These are phyloP conservation scores for Mucor velutinosus DNA, from an alignment of 371 early-diverging fungal species.

Conservation along the genomic window DNA sequence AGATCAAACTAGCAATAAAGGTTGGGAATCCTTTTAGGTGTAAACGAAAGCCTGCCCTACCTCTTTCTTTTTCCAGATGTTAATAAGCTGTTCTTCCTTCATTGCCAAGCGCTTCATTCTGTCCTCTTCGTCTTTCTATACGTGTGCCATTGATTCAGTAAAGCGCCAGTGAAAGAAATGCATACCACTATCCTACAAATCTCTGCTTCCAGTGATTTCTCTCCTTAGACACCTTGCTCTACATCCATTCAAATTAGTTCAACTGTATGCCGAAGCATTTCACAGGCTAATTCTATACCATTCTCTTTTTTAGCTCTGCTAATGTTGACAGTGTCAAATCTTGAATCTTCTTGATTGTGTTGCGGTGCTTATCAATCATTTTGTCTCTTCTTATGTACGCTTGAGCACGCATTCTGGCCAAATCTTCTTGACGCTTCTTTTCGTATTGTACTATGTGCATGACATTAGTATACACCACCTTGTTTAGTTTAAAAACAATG, in stretches of 20 bases:
- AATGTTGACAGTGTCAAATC: neutral
- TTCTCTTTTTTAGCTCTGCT: neutral
- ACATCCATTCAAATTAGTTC: neutral
- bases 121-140: neutral
- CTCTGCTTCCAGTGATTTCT: neutral
- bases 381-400: neutral
- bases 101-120: neutral
- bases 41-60: neutral
- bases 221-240: neutral
- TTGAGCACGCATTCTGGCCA: neutral
- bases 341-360: neutral
- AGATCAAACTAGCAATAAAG: neutral
- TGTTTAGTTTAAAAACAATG: neutral
- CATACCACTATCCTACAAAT: neutral
- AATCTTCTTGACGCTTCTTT: neutral
- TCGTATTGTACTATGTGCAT: neutral
- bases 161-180: neutral
- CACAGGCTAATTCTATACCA: neutral
- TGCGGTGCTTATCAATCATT: neutral
- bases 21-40: neutral
- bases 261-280: neutral
- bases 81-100: neutral
- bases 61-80: neutral
- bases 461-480: neutral
- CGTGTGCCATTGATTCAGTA: neutral